phyloP scores from a whole-genome alignment of 129 eudicot species.

The Flaveria bidentis region DNA sequence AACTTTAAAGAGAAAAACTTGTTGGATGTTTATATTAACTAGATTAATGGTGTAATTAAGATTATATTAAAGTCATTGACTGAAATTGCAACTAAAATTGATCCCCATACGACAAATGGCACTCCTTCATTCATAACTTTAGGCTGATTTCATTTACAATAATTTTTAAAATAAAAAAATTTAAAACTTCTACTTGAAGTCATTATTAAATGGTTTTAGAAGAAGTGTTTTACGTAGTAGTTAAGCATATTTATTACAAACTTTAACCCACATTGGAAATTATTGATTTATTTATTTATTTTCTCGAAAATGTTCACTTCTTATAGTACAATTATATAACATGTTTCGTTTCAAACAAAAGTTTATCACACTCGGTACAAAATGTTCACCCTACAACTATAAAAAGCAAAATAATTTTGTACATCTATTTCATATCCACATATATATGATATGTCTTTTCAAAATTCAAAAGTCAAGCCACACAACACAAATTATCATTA shows the following conservation, averaged over 20 bases:
- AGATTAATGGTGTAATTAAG: conserved; percentile 11
- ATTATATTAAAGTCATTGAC: conserved; percentile 19
- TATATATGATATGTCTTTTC: no score
- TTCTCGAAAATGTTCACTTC: no score
- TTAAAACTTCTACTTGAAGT: background rate
- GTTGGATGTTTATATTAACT: background rate
- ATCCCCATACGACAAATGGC: conserved; percentile 31
- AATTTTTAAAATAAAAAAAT: background rate
- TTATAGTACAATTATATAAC: no score
- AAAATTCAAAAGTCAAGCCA: no score
- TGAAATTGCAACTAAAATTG: conserved; percentile 7
- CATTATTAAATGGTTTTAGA: background rate
- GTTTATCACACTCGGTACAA: no score
- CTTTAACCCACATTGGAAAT: background rate
- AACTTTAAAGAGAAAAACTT: background rate
- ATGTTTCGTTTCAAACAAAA: no score
- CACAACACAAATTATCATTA: no score
- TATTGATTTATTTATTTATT: no score
- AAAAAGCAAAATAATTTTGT: no score
- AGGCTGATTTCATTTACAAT: background rate
- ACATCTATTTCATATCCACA: no score
- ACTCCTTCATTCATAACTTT: background rate
- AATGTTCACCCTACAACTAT: no score
- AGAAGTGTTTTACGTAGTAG: background rate
- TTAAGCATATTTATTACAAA: background rate